Evolutionary conservation across 140 eudicot species (phyloP).

Genomic region (Bidens hawaiensis): DNA sequence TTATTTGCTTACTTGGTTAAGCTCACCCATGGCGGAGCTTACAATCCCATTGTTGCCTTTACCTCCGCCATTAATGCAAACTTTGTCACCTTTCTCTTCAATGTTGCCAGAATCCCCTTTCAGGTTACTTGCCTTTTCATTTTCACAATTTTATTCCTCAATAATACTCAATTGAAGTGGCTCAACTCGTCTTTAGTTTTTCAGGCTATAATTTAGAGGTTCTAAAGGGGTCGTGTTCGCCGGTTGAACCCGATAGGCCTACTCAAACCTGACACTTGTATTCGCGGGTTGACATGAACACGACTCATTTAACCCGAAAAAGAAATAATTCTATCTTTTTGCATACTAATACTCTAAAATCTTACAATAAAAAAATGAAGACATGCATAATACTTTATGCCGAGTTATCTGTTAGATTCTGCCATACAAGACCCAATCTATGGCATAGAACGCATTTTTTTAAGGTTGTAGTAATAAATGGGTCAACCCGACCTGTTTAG

Average conservation of each 20-base stretch:
- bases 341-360: background rate
- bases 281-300: background rate
- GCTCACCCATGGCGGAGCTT: slow-evolving; percentile 61
- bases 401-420: background rate
- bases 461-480: too few species aligned
- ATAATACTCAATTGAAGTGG: too few species aligned
- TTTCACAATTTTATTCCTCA: background rate
- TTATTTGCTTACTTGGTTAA: slow-evolving; percentile 50
- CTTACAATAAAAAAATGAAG: background rate
- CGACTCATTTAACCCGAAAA: background rate
- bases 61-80: slow-evolving; percentile 54
- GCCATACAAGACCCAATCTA: background rate
- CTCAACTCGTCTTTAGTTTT: too few species aligned
- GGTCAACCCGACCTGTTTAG: background rate
- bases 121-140: slow-evolving; percentile 48
- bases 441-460: background rate
- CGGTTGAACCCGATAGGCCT: too few species aligned
- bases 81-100: slow-evolving; percentile 48
- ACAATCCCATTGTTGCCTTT: slow-evolving; percentile 16
- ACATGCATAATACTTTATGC: too few species aligned
- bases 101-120: slow-evolving; percentile 80
- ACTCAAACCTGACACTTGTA: background rate
- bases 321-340: too few species aligned
- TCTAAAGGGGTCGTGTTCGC: background rate
- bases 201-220: too few species aligned